Base-by-base conservation (phyloP, 192 early-diverging fungal genomes). In the Backusella psychrophila region DNA sequence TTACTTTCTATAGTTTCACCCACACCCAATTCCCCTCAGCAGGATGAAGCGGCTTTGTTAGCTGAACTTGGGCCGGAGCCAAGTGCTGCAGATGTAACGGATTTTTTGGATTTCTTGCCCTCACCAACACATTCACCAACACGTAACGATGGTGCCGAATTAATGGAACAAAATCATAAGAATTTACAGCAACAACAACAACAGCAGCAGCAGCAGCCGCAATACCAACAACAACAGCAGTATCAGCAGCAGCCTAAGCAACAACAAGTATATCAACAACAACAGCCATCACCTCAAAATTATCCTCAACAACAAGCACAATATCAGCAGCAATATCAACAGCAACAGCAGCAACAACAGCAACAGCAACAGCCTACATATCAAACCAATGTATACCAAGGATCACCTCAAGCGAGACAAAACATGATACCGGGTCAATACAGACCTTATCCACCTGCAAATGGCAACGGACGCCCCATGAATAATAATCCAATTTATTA, bases 11-110 rank as follows among this genome's bases (percentile, higher is more conserved):
- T 7, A 5, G 29, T 68, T n/a, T 68, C 66, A 68, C 39, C 70
- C 14, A 23, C 12, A 46, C 39, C 41, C 29, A 71, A 26, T 71
- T 44, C 70, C 1, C 70, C 70, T 33, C 70, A 71, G 29, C 34
- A 69, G 21, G 39, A 36, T 46, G 70, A 71, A 31, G 70, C 70
- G 15, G 42, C 19, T 36, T 6, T 71, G 49, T 71, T 71, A 63
- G 73, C 21, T 72, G 76, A 77, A 3, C 59, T 72, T 23, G 80
- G 80, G 3, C 80, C 80, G 39, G 80, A 81, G 23, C 80, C 80
- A 19, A 81, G 80, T 78, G 80, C 80, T 49, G 80, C 80, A 17
- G 80, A 81, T 75, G 80, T 81, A 11, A 70, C 75, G 41, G 80
- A 81, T 56, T 81, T 81, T 72, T 72, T 81, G 36, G 80, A 81